A percentile compares a stretch with the other conserved stretches of the same genome.
Conservation (phyloP, 2,329 filamentous ascomycete species). For the Trichoderma atrobrunneum region DNA sequence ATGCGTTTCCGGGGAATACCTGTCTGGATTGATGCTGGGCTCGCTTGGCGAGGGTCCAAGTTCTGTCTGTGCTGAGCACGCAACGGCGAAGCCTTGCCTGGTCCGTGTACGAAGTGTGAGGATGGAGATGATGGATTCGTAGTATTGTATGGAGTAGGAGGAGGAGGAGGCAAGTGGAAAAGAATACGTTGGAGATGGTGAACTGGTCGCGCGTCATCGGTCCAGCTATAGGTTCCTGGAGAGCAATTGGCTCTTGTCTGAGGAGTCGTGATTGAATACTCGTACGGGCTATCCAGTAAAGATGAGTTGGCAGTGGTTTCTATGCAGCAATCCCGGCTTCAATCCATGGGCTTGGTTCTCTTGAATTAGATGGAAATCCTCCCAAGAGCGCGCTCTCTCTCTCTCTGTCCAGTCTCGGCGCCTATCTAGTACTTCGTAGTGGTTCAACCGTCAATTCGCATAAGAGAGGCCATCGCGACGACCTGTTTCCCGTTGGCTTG, state of each 20-base stretch:
- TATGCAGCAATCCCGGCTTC: slow-evolving; percentile 1
- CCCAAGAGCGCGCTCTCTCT: neutral
- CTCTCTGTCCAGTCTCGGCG: neutral
- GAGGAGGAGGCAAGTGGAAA: neutral
- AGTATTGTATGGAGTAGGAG: neutral
- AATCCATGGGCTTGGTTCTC: neutral
- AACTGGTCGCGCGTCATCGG: neutral
- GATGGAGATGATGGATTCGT: neutral
- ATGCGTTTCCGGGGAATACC: slow-evolving; percentile 9
- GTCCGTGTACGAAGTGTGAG: neutral
- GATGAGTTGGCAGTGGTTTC: neutral
- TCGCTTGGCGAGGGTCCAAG: neutral
- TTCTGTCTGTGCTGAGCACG: neutral
- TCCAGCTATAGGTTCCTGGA: no score
- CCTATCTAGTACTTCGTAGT: neutral
- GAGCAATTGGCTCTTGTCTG: neutral
- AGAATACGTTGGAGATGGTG: neutral
- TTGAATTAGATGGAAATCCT: neutral
- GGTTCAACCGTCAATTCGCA: neutral
- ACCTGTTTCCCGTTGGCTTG: neutral
- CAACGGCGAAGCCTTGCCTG: neutral
- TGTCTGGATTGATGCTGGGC: neutral
- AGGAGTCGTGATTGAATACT: neutral
- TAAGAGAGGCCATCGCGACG: neutral
- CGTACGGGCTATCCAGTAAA: neutral